Evolutionary conservation across 2,329 filamentous ascomycete species (phyloP).

Genomic region (Exophiala sp.): DNA sequence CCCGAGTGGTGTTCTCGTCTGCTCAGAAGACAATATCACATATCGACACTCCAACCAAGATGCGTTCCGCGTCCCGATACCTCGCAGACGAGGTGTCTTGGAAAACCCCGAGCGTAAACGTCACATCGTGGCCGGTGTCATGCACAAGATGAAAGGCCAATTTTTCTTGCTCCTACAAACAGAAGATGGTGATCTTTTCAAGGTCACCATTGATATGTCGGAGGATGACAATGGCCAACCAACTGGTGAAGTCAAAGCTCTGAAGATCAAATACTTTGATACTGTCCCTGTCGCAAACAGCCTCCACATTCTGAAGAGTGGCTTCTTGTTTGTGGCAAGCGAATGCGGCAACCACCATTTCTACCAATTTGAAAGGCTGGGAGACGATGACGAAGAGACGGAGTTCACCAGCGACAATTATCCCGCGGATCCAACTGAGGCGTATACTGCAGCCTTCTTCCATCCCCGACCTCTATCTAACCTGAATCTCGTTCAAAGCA

Average conservation of each 20-base stretch:
- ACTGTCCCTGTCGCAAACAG: conserved; percentile 84
- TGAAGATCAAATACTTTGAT: conserved; percentile 97
- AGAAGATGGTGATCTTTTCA: conserved; percentile 97
- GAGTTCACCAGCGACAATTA: conserved; percentile 82
- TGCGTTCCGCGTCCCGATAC: conserved; percentile 81
- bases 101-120: conserved; percentile 91
- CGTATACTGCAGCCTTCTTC: conserved; percentile 78
- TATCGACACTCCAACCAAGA: conserved; percentile 96
- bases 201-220: conserved; percentile 85
- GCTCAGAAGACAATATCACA: conserved; percentile 87
- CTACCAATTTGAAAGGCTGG: conserved; percentile 95
- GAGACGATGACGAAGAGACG: conserved; percentile 85
- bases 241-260: conserved; percentile 70
- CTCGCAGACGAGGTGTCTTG: conserved; percentile 74
- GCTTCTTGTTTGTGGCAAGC: conserved; percentile 86
- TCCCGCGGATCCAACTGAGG: conserved; percentile 64
- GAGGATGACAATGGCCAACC: conserved; percentile 71
- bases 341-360: conserved; percentile 92
- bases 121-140: conserved; percentile 80
- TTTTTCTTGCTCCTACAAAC: conserved; percentile 97
- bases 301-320: conserved; percentile 89
- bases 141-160: conserved; percentile 92
- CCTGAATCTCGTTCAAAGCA: conserved; percentile 73
- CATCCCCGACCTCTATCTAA: conserved; percentile 73
- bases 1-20: conserved; percentile 90